phyloP scores from a whole-genome alignment of 805 yeast genomes.

The Kodamaea hsintzibuensis region DNA sequence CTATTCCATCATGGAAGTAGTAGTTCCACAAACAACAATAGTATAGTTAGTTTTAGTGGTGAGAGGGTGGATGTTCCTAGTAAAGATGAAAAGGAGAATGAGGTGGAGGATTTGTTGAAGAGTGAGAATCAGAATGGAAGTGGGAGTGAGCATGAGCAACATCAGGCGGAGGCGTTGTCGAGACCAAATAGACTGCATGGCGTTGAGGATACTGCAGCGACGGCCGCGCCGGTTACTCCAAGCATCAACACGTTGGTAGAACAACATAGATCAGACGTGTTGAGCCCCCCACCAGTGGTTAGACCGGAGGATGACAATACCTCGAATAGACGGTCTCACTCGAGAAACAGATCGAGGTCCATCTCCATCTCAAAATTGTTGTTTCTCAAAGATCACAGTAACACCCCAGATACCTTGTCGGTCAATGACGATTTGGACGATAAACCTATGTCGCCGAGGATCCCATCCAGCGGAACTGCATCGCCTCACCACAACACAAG shows the following conservation, averaged over 20 bases:
- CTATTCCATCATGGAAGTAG: slow-evolving; percentile 9
- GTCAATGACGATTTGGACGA: neutral
- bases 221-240: neutral
- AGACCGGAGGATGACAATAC: slow-evolving; percentile 12
- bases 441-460: neutral
- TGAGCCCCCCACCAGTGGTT: slow-evolving; percentile 14
- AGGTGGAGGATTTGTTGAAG: slow-evolving; percentile 5
- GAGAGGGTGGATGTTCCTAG: neutral
- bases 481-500: neutral
- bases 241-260: neutral
- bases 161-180: neutral
- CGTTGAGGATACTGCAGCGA: neutral
- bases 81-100: neutral
- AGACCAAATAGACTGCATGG: neutral
- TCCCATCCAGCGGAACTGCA: neutral
- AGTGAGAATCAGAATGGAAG: neutral
- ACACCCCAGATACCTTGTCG: neutral
- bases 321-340: slow-evolving; percentile 1
- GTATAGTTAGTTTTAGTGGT: neutral
- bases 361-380: slow-evolving; percentile 29
- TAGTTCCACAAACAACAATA: neutral
- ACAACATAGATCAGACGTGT: neutral
- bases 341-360: slow-evolving; percentile 20
- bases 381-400: slow-evolving; percentile 22
- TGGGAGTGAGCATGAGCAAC: neutral